A percentile compares a stretch with the other conserved stretches of the same genome.
Evolutionary conservation across 495 filamentous ascomycete species (phyloP).

Genomic region (Penicillium manginii): DNA sequence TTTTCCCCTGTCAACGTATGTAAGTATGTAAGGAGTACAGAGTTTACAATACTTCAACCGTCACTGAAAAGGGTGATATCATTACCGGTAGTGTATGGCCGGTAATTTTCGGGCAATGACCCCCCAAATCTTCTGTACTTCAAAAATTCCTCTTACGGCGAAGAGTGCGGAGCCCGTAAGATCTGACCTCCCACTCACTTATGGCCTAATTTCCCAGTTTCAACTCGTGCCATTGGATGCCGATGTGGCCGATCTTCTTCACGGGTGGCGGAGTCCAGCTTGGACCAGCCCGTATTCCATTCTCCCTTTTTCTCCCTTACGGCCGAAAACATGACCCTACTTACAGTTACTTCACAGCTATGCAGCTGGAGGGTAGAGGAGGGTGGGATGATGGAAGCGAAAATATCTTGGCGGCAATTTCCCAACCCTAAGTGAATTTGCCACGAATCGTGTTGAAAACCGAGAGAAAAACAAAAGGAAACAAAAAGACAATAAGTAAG

Average conservation of each 20-base stretch:
- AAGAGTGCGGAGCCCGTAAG: background rate
- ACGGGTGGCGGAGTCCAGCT: constrained; percentile 7
- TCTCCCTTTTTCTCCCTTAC: background rate
- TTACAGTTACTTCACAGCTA: too few species aligned
- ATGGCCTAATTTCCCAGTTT: background rate
- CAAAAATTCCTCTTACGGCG: background rate
- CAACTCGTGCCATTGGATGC: background rate
- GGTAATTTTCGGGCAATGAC: background rate
- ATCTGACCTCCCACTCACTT: background rate
- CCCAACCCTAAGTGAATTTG: background rate
- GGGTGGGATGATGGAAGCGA: background rate
- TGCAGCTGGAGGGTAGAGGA: too few species aligned
- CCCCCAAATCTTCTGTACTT: background rate
- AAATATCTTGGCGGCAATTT: too few species aligned
- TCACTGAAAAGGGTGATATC: background rate
- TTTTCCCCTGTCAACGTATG: background rate
- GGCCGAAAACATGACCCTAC: too few species aligned
- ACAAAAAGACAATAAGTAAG: background rate
- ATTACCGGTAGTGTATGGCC: constrained; percentile 3
- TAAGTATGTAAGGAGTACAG: background rate
- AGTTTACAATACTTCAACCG: background rate
- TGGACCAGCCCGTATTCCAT: constrained; percentile 2
- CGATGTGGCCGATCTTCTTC: constrained; percentile 3
- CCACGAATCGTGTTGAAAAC: background rate
- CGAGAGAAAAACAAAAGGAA: background rate